phyloP scores from a whole-genome alignment of 208 protist species.

The Crithidia acanthocephali region DNA sequence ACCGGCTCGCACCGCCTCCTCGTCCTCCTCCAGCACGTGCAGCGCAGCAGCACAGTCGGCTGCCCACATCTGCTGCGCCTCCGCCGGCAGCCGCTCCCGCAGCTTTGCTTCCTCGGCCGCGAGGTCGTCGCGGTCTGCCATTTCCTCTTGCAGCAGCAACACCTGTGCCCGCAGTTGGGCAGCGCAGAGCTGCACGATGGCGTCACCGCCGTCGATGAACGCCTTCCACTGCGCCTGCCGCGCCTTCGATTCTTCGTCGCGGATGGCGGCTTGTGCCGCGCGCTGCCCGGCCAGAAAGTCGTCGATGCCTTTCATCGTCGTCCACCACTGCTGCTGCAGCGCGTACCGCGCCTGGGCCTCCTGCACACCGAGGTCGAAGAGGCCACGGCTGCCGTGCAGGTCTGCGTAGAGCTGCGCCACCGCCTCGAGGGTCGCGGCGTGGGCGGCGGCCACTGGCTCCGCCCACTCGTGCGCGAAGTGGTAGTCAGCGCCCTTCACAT shows the following conservation, averaged over 20 bases:
- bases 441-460: slow-evolving; percentile 40
- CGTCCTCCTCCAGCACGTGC: slow-evolving; percentile 42
- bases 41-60: slow-evolving; percentile 20
- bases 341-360: slow-evolving; percentile 54
- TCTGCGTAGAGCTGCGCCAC: slow-evolving; percentile 47
- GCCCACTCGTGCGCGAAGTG: slow-evolving; percentile 52
- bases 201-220: slow-evolving; percentile 27
- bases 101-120: slow-evolving; percentile 6
- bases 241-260: slow-evolving; percentile 25
- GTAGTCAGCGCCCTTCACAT: slow-evolving; percentile 34
- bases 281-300: slow-evolving; percentile 34
- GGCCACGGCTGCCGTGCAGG: slow-evolving; percentile 37
- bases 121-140: slow-evolving; percentile 26
- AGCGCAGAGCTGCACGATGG: slow-evolving; percentile 29
- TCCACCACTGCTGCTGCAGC: slow-evolving; percentile 40
- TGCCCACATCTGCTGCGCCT: slow-evolving; percentile 21
- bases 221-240: slow-evolving; percentile 36
- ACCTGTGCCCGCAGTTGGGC: slow-evolving; percentile 35
- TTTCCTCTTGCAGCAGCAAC: slow-evolving; percentile 23
- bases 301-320: slow-evolving; percentile 38
- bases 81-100: slow-evolving; percentile 14
- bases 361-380: slow-evolving; percentile 47
- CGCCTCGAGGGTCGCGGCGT: slow-evolving; percentile 35
- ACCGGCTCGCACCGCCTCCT: slow-evolving; percentile 45
- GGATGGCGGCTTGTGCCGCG: slow-evolving; percentile 24